phyloP scores from a whole-genome alignment of 192 early-diverging fungal species.

The Funneliformis mosseae region DNA sequence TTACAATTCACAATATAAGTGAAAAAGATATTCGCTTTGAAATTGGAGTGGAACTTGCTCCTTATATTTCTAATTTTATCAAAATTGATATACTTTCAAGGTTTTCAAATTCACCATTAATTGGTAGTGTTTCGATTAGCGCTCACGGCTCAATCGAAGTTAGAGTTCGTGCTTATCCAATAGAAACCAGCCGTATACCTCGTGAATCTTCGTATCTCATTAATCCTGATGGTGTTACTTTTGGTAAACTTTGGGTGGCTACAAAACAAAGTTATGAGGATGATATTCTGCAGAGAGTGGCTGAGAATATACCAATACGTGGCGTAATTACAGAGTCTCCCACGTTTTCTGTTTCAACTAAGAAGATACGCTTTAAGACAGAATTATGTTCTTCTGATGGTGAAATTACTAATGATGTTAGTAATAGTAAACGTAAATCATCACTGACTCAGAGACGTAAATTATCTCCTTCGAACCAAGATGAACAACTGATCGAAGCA shows the following conservation, averaged over 20 bases:
- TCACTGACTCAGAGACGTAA: not conserved
- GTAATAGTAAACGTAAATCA: conserved; percentile 25
- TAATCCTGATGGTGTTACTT: conserved; percentile 61
- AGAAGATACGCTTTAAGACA: conserved; percentile 68
- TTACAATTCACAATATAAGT: conserved; percentile 72
- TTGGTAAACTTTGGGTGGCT: conserved; percentile 71
- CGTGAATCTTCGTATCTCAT: conserved; percentile 56
- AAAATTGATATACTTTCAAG: conserved; percentile 75
- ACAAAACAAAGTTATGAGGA: conserved; percentile 53
- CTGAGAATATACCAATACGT: conserved; percentile 67
- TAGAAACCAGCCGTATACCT: conserved; percentile 62
- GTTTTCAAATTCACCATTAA: conserved; percentile 79
- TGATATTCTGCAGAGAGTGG: conserved; percentile 44
- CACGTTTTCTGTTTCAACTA: conserved; percentile 70
- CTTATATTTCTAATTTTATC: conserved; percentile 63
- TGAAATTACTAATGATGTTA: conserved; percentile 51
- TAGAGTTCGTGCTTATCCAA: conserved; percentile 63
- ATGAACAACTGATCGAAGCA: conserved; percentile 3
- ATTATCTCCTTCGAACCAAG: not conserved
- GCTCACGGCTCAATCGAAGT: conserved; percentile 72
- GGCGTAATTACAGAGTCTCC: conserved; percentile 67
- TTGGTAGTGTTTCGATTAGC: conserved; percentile 64
- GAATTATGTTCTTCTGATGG: conserved; percentile 57
- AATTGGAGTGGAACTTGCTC: conserved; percentile 63
- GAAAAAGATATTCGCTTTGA: conserved; percentile 82